Evolutionary conservation across 768 basidiomycete species (phyloP), one percentile per base, ranked within the genome.

Genomic region (Naganishia vaughanmartiniae): DNA sequence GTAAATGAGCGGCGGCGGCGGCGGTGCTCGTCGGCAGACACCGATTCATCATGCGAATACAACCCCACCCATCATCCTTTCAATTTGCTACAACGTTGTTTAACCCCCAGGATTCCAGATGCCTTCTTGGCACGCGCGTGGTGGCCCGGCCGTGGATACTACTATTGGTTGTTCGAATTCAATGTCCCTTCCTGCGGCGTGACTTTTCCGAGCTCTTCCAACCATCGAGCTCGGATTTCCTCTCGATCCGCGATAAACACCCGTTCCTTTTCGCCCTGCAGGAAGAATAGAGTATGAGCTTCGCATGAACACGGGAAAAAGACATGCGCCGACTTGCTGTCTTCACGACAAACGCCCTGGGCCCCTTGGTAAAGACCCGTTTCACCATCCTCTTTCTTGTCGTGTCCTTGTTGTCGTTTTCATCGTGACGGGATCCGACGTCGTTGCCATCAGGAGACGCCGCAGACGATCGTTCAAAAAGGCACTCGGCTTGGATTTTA

Each of bases 301-400:
- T 19, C 2, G 51, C 3, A 39, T 24, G 42, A 54, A 21, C 19
- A 28, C 31, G n/a, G n/a, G n/a, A n/a, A n/a, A n/a, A n/a, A n/a
- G n/a, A n/a, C n/a, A n/a, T n/a, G n/a, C n/a, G 4, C 6, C 3
- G 3, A 74, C 78, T 76, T 65, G 77, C 78, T 53, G 79, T 80
- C 34, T 77, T 76, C 12, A 80, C 76, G 17, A 73, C 53, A 58
- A 80, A 80, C 6, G 74, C 76, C 48, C 73, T 73, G 2, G 72
- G 55, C 9, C 76, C 76, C 66, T 77, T 77, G 57, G 75, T 73
- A 26, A 66, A 45, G 1, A 76, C 70, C 28, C 76, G 74, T 46
- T 73, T 65, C 0, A 79, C 77, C 24, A 70, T 67, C 42, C 73
- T 73, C 24, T 58, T 58, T 14, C 36, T 58, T 33, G 57, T 11